Evolutionary conservation across 2,329 filamentous ascomycete species (phyloP).

Genomic region (Penicillium sp.): DNA sequence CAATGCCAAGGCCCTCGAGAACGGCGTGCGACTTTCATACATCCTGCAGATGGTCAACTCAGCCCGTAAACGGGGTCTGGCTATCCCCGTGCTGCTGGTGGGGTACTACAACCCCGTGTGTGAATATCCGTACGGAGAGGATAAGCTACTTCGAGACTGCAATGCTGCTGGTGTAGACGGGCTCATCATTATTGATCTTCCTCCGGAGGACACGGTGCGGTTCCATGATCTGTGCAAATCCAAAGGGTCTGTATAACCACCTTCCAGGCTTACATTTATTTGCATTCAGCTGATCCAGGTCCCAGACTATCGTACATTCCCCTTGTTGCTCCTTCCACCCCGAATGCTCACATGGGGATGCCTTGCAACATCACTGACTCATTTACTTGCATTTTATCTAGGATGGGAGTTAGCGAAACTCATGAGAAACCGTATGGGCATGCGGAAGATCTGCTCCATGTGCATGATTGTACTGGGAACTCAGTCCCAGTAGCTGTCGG

Average conservation of each 20-base stretch:
- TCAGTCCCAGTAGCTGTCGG: constrained; percentile 78
- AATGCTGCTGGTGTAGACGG: constrained; percentile 47
- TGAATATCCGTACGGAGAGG: constrained; percentile 79
- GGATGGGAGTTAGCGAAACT: constrained; percentile 91
- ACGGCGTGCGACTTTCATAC: constrained; percentile 76
- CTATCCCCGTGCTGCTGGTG: constrained; percentile 84
- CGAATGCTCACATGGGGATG: constrained; percentile 82
- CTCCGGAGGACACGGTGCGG: constrained; percentile 31
- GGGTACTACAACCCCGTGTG: constrained; percentile 92
- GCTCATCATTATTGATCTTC: constrained; percentile 19
- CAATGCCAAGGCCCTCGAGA: constrained; percentile 79
- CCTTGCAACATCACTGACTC: constrained; percentile 93
- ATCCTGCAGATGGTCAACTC: constrained; percentile 79
- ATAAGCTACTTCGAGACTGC: constrained; percentile 75
- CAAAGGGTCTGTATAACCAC: constrained; percentile 58
- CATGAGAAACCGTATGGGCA: constrained; percentile 74
- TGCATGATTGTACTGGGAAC: constrained; percentile 83
- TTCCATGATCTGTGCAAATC: constrained; percentile 80
- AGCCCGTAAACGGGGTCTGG: constrained; percentile 71
- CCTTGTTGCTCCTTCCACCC: constrained; percentile 86
- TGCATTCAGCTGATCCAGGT: background rate
- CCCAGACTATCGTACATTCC: constrained; percentile 82
- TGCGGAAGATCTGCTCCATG: constrained; percentile 73
- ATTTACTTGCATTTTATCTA: constrained; percentile 94
- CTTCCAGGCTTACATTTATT: background rate